These are phyloP conservation scores for Erysimum cheiranthoides DNA, from an alignment of 345 rosid species.

Conservation along the genomic window DNA sequence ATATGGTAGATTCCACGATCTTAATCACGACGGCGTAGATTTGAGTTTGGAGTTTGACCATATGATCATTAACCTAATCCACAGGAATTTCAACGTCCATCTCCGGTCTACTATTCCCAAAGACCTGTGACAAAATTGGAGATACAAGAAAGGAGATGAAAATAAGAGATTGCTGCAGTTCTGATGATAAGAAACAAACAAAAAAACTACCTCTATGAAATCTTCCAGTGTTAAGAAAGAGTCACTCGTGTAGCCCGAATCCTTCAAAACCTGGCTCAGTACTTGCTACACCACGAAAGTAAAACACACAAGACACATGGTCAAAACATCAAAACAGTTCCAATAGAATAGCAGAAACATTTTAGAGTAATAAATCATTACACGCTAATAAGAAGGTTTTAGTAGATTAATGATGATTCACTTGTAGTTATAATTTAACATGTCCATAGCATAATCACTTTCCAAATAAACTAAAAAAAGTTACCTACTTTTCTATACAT, in stretches of 20 bases:
- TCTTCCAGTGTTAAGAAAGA: conserved; percentile 61
- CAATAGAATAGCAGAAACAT: no score
- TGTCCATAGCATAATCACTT: background rate
- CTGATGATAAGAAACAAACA: conserved; percentile 1
- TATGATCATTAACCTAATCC: conserved; percentile 50
- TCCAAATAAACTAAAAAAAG: background rate
- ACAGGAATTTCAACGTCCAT: conserved; percentile 88
- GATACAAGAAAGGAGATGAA: conserved; percentile 1
- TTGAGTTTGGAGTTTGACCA: conserved; percentile 8
- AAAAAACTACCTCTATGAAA: conserved; percentile 64
- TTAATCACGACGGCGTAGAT: background rate
- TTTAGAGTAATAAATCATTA: no score
- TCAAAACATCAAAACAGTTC: background rate
- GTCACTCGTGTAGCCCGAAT: conserved; percentile 73
- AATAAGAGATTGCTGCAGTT: background rate
- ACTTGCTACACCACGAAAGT: conserved; percentile 65
- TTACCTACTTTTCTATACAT: conserved; percentile 8
- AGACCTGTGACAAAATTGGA: conserved; percentile 52
- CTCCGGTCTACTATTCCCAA: conserved; percentile 61
- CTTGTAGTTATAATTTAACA: background rate
- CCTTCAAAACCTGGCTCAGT: conserved; percentile 69
- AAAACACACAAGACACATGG: conserved; percentile 16
- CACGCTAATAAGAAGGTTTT: background rate
- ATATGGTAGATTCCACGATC: no score
- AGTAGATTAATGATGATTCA: background rate